Evolutionary conservation across 352 stramenopile species (phyloP).

Genomic region (Globisporangium emineosum): DNA sequence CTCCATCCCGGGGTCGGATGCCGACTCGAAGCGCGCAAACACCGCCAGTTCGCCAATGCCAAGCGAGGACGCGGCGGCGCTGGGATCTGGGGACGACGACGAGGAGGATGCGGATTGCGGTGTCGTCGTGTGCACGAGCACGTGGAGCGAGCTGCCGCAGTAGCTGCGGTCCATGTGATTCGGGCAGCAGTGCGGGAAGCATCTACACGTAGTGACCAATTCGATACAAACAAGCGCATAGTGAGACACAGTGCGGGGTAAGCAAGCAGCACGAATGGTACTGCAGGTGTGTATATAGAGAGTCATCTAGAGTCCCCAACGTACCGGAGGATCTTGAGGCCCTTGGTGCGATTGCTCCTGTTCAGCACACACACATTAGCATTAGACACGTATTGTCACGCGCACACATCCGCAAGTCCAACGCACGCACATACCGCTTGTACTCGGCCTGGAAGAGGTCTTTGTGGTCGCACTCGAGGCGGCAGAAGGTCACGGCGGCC

Average conservation of each 20-base stretch:
- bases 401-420: neutral
- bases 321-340: slow-evolving; percentile 63
- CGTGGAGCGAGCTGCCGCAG: slow-evolving; percentile 28
- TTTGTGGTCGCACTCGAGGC: slow-evolving; percentile 57
- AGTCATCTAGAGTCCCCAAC: neutral
- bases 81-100: no score
- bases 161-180: slow-evolving; percentile 36
- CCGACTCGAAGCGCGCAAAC: slow-evolving; percentile 35
- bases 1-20: slow-evolving; percentile 25
- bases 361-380: neutral
- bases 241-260: slow-evolving; percentile 2
- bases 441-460: slow-evolving; percentile 67
- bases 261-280: slow-evolving; percentile 3
- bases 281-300: neutral
- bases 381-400: no score
- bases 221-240: neutral
- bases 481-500: slow-evolving; percentile 41
- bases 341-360: slow-evolving; percentile 72
- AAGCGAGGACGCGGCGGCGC: neutral
- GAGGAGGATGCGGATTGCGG: neutral
- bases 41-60: slow-evolving; percentile 24
- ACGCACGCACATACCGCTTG: slow-evolving; percentile 37
- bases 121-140: slow-evolving; percentile 17
- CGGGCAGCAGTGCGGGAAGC: slow-evolving; percentile 41
- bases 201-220: slow-evolving; percentile 8